Conservation (phyloP, 2,329 filamentous ascomycete genomes). For the Aureobasidium uvarum region DNA sequence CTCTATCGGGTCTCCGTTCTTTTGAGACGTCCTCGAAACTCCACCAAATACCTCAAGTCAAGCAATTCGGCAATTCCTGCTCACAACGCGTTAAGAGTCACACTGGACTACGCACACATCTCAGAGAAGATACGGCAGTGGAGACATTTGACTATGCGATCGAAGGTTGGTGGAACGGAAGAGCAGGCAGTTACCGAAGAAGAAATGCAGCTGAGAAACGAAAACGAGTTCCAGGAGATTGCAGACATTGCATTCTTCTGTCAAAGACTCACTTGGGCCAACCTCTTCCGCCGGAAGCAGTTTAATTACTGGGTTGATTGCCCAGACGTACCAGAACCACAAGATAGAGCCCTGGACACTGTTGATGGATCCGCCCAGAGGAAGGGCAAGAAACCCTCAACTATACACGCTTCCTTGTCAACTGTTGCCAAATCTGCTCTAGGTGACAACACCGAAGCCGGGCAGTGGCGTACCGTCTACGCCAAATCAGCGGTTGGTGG, state of each 20-base stretch:
- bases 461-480: neutral
- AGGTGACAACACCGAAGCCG: neutral
- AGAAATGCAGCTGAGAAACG: neutral
- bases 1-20: neutral
- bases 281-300: neutral
- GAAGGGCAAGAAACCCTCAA: neutral
- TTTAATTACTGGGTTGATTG: neutral
- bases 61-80: neutral
- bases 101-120: neutral
- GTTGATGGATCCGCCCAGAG: neutral
- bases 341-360: neutral
- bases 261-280: neutral
- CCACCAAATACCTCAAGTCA: neutral
- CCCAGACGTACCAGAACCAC: neutral
- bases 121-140: constrained; percentile 1
- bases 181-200: neutral
- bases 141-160: neutral
- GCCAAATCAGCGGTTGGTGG: neutral
- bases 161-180: neutral
- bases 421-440: neutral
- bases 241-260: neutral
- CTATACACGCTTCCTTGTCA: neutral
- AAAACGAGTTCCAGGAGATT: neutral
- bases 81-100: neutral
- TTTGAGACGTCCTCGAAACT: neutral